A percentile compares a stretch with the other conserved stretches of the same genome.
These are phyloP conservation scores for Chlamydomonas sp. DNA, from an alignment of 139 green algal species.

Conservation along the genomic window DNA sequence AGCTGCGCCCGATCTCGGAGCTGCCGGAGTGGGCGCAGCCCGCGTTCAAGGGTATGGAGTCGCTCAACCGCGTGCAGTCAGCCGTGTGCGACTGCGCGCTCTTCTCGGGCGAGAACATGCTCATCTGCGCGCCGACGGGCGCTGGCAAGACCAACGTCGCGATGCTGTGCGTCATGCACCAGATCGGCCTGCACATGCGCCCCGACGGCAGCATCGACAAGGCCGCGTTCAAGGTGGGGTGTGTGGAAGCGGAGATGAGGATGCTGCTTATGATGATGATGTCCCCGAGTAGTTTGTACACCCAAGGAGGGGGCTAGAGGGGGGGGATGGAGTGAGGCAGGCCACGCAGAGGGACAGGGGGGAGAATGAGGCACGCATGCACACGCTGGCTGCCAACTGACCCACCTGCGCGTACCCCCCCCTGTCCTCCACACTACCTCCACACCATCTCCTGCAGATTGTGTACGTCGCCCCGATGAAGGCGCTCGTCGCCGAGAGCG, in stretches of 20 bases:
- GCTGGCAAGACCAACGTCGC: slow-evolving; percentile 98
- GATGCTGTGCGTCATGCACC: slow-evolving; percentile 93
- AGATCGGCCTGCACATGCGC: slow-evolving; percentile 56
- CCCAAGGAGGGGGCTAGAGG: too few species aligned
- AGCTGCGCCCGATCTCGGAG: slow-evolving; percentile 60
- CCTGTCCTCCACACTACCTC: too few species aligned
- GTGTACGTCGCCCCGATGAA: slow-evolving; percentile 99
- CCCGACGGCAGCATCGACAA: slow-evolving; percentile 81
- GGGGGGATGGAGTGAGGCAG: too few species aligned
- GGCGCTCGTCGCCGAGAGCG: slow-evolving; percentile 95
- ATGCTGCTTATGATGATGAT: too few species aligned
- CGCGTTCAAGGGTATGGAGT: slow-evolving; percentile 82
- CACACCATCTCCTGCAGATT: too few species aligned
- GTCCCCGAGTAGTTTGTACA: too few species aligned
- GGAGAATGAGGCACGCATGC: too few species aligned
- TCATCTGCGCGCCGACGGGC: slow-evolving; percentile 72
- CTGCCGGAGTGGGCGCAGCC: slow-evolving; percentile 89
- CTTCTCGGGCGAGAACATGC: slow-evolving; percentile 87
- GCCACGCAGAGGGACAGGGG: too few species aligned
- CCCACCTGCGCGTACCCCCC: too few species aligned
- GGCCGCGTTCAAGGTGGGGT: slow-evolving; percentile 91
- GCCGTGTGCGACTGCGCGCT: slow-evolving; percentile 79
- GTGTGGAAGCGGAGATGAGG: too few species aligned
- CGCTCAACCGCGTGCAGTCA: slow-evolving; percentile 89
- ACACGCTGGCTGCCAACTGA: too few species aligned